Percentiles rank a stretch among this genome's conserved stretches.
Evolutionary conservation across 371 early-diverging fungal species (phyloP).

Genomic region (Circinella minor): DNA sequence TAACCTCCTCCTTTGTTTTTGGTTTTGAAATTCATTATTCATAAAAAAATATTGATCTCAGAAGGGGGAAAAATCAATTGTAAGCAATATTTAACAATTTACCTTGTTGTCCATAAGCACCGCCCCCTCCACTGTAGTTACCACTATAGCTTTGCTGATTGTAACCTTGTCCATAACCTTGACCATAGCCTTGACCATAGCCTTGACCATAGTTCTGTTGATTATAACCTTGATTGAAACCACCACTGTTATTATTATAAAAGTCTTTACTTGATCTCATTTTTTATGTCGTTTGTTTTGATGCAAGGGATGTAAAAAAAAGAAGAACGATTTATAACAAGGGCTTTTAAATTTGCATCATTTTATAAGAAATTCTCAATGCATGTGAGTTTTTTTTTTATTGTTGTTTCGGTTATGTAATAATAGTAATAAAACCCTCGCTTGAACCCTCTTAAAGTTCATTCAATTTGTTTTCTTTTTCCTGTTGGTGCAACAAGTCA

Average conservation of each 20-base stretch:
- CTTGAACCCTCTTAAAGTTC: neutral
- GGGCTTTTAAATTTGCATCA: neutral
- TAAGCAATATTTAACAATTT: neutral
- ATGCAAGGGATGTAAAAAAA: neutral
- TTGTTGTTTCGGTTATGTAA: neutral
- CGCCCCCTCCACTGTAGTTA: neutral
- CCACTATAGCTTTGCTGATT: neutral
- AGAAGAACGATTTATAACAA: neutral
- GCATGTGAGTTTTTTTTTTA: too few relatives aligned
- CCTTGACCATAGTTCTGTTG: neutral
- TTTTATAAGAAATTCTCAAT: neutral
- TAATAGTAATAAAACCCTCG: neutral
- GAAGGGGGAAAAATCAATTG: too few relatives aligned
- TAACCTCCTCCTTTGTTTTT: neutral
- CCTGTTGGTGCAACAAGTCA: constrained; percentile 1
- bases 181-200: neutral
- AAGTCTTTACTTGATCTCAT: constrained; percentile 2
- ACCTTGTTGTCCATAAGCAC: neutral
- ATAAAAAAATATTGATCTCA: neutral
- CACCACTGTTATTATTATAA: neutral
- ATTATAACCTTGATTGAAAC: constrained; percentile 6
- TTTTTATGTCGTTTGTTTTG: neutral
- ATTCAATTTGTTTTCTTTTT: too few relatives aligned
- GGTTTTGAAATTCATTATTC: neutral
- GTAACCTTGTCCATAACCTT: neutral